phyloP scores from a whole-genome alignment of 768 basidiomycete genomes.

The Amylocystis lapponica region DNA sequence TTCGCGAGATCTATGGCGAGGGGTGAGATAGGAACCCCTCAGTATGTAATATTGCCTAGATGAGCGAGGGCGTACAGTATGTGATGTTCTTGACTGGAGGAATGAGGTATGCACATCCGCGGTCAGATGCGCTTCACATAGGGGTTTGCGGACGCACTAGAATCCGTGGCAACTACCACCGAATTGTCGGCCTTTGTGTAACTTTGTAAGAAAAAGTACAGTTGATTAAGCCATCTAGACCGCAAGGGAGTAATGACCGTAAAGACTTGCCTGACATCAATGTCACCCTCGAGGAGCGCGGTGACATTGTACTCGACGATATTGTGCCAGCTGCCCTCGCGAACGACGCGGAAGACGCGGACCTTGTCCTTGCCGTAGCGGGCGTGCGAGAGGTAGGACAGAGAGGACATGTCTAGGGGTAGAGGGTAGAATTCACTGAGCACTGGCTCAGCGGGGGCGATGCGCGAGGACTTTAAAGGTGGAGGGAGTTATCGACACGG shows the following conservation, averaged over 20 bases:
- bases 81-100: slow-evolving; percentile 34
- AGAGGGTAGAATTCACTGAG: too few species aligned
- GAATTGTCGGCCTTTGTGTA: slow-evolving; percentile 89
- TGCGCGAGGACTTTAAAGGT: too few species aligned
- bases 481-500: too few species aligned
- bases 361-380: slow-evolving; percentile 89
- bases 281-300: slow-evolving; percentile 76
- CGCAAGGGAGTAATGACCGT: neutral
- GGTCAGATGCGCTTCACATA: neutral
- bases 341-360: slow-evolving; percentile 79
- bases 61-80: slow-evolving; percentile 20
- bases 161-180: slow-evolving; percentile 87
- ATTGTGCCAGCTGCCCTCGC: slow-evolving; percentile 59
- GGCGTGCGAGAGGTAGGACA: slow-evolving; percentile 37
- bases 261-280: slow-evolving; percentile 56
- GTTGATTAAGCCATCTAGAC: neutral
- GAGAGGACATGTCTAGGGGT: neutral
- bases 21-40: neutral
- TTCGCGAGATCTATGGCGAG: slow-evolving; percentile 70
- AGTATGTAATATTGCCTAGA: too few species aligned
- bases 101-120: neutral
- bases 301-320: slow-evolving; percentile 84
- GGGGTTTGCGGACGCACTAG: slow-evolving; percentile 45
- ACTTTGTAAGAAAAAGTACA: slow-evolving; percentile 20
- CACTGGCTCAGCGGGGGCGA: too few species aligned